These are phyloP conservation scores for Mucor racemosus DNA, from an alignment of 371 early-diverging fungal genomes.

Conservation along the genomic window DNA sequence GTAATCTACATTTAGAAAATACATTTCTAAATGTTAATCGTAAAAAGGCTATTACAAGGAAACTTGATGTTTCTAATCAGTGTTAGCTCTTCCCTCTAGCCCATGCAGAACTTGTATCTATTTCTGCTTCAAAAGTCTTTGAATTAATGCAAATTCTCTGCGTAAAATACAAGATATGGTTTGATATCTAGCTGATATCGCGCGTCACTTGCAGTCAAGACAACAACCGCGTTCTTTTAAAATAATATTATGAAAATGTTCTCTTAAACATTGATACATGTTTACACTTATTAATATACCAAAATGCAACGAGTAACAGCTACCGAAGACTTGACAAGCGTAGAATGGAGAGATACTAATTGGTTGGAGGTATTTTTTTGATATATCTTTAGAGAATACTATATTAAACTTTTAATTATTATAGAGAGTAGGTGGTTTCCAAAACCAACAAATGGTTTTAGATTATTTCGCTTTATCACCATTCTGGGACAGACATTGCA, in stretches of 20 bases:
- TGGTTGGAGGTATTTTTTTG: slow-evolving; percentile 47
- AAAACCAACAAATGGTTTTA: slow-evolving; percentile 82
- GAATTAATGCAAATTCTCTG: too few species aligned
- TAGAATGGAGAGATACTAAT: slow-evolving; percentile 56
- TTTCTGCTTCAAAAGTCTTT: too few species aligned
- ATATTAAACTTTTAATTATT: too few species aligned
- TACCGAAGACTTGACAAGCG: slow-evolving; percentile 51
- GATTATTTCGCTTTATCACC: slow-evolving; percentile 96
- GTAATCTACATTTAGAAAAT: too few species aligned
- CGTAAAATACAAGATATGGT: too few species aligned
- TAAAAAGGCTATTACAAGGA: too few species aligned
- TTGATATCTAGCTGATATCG: background rate
- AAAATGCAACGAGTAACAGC: slow-evolving; percentile 33
- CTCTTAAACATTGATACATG: too few species aligned
- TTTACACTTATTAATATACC: background rate
- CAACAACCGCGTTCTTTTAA: background rate
- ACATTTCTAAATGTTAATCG: too few species aligned
- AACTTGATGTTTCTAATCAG: too few species aligned
- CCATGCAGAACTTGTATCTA: too few species aligned
- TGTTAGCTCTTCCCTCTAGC: too few species aligned
- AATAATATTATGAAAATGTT: background rate
- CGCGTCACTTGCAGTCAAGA: background rate
- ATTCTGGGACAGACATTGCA: slow-evolving; percentile 96
- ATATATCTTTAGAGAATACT: too few species aligned
- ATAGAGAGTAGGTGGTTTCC: slow-evolving; percentile 70